Conservation (phyloP, 2,329 filamentous ascomycete species). For the Iodosphaeria phyllophila region DNA sequence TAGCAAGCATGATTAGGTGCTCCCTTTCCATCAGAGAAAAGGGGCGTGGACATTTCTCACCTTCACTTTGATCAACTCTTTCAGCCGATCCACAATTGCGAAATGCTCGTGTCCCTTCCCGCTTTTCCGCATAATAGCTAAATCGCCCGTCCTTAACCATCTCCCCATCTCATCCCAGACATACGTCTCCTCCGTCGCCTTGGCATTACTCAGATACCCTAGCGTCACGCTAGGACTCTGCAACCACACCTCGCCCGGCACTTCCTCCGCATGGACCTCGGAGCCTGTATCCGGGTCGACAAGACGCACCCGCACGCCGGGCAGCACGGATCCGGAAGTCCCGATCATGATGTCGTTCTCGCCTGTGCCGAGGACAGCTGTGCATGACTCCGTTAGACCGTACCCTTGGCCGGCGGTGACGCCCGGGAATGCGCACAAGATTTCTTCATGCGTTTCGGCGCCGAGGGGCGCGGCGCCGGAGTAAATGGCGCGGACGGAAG, state of each 20-base stretch:
- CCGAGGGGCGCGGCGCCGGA: constrained; percentile 67
- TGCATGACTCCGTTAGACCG: constrained; percentile 62
- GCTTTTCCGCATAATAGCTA: constrained; percentile 49
- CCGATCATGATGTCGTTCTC: constrained; percentile 49
- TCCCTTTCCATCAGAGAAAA: background rate
- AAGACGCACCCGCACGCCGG: constrained; percentile 45
- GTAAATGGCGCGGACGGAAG: constrained; percentile 44
- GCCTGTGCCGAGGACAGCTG: constrained; percentile 43
- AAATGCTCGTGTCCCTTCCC: constrained; percentile 59
- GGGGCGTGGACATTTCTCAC: constrained; percentile 8
- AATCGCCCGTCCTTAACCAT: constrained; percentile 76
- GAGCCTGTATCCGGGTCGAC: constrained; percentile 47
- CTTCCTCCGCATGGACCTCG: constrained; percentile 46
- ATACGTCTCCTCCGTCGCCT: constrained; percentile 69
- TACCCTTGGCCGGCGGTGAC: constrained; percentile 50
- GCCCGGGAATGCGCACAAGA: constrained; percentile 20
- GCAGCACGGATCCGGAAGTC: constrained; percentile 52
- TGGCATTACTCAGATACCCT: constrained; percentile 74
- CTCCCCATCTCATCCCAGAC: constrained; percentile 42
- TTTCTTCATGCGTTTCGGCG: constrained; percentile 47
- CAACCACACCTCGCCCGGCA: constrained; percentile 64
- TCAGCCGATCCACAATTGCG: constrained; percentile 61
- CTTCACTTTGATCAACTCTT: constrained; percentile 33
- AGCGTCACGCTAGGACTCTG: constrained; percentile 60
- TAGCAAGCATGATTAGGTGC: background rate